Conservation (phyloP, 1,139 yeast species). For the Candida buenavistaensis region DNA sequence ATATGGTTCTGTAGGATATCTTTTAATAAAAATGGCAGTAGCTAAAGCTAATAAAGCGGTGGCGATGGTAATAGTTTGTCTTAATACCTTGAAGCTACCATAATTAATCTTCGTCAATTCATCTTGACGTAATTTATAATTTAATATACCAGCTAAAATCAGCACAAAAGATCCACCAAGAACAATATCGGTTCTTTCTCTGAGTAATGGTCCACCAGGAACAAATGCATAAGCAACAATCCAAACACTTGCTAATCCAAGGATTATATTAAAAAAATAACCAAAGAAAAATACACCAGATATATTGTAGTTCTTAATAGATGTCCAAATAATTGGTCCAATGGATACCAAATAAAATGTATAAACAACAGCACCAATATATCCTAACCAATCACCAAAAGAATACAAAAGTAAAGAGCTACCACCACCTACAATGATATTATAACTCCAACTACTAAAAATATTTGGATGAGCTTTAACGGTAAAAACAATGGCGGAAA, state of each 20-base stretch:
- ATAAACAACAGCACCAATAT: constrained; percentile 69
- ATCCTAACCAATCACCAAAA: constrained; percentile 79
- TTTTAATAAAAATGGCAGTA: constrained; percentile 47
- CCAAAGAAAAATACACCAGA: constrained; percentile 59
- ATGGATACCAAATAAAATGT: constrained; percentile 63
- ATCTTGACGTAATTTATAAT: constrained; percentile 26
- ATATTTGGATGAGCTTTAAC: constrained; percentile 24
- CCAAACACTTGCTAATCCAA: constrained; percentile 88
- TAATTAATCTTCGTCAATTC: constrained; percentile 23
- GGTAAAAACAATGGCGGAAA: constrained; percentile 50
- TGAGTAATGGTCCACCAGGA: constrained; percentile 83
- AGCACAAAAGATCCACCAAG: constrained; percentile 46
- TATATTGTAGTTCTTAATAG: constrained; percentile 59
- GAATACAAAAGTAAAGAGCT: constrained; percentile 53
- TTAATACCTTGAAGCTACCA: constrained; percentile 21
- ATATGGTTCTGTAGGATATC: constrained; percentile 53
- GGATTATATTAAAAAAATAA: constrained; percentile 53
- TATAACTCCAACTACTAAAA: constrained; percentile 27
- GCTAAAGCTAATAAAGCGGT: constrained; percentile 34
- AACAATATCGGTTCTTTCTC: constrained; percentile 85
- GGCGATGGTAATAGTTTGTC: constrained; percentile 25
- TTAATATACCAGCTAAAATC: constrained; percentile 42
- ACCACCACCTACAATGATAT: constrained; percentile 42
- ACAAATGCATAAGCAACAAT: constrained; percentile 97
- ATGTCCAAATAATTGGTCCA: constrained; percentile 62